Conservation (phyloP, 331 rosid species). For the Telfairia occidentalis region DNA sequence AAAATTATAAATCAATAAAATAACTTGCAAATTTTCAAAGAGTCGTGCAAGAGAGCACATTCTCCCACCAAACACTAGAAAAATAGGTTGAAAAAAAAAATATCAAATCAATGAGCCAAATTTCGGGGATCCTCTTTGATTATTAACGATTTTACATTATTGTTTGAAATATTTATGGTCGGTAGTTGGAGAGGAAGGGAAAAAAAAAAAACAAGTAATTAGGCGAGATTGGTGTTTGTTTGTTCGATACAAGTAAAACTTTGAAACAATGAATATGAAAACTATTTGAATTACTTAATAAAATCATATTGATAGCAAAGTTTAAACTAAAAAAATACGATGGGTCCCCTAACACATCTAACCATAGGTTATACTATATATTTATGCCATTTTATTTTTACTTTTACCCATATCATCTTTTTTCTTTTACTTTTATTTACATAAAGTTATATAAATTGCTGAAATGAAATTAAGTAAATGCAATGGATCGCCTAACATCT, state of each 20-base stretch:
- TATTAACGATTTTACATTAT: not conserved
- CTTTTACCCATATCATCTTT: not conserved
- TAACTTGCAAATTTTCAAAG: too few relatives aligned
- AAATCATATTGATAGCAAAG: not conserved
- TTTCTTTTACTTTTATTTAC: not conserved
- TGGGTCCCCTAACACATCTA: not conserved
- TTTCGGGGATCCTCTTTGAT: not conserved
- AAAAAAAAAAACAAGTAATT: not conserved
- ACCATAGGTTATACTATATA: not conserved
- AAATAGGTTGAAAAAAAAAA: not conserved
- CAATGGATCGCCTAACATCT: not conserved
- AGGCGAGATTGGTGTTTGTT: not conserved
- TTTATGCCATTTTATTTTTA: not conserved
- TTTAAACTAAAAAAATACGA: not conserved
- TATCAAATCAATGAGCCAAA: not conserved
- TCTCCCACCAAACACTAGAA: not conserved
- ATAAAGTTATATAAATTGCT: not conserved
- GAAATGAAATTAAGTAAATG: not conserved
- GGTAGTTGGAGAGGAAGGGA: not conserved
- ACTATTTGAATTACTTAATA: not conserved
- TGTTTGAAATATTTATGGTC: not conserved
- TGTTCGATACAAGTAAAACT: not conserved
- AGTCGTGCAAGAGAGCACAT: not conserved
- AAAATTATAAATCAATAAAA: too few relatives aligned
- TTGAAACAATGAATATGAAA: not conserved